phyloP scores from a whole-genome alignment of 2,329 filamentous ascomycete genomes.

The Calonectria crousiana region DNA sequence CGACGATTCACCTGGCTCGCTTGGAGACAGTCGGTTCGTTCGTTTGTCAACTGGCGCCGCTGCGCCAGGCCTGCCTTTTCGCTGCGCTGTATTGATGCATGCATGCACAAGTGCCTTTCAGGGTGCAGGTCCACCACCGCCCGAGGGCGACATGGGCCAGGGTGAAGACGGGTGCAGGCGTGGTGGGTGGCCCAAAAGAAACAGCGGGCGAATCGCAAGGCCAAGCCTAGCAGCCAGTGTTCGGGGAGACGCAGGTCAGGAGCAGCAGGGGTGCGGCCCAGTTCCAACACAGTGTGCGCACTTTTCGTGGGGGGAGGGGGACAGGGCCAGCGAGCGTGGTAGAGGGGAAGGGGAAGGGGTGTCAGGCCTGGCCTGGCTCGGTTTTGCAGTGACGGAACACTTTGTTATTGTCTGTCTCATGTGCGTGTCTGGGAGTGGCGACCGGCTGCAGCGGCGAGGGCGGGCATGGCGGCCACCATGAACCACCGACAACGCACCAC shows the following conservation, averaged over 20 bases:
- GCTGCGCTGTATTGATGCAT: slow-evolving; percentile 32
- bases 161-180: slow-evolving; percentile 25
- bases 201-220: slow-evolving; percentile 40
- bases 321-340: no score
- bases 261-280: slow-evolving; percentile 15
- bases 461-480: slow-evolving; percentile 27
- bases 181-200: slow-evolving; percentile 30
- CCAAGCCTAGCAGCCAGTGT: slow-evolving; percentile 31
- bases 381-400: background rate
- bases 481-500: slow-evolving; percentile 27
- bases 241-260: slow-evolving; percentile 28
- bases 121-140: slow-evolving; percentile 42
- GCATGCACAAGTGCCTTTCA: slow-evolving; percentile 40
- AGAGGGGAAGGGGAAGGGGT: background rate
- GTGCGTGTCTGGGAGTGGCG: slow-evolving; percentile 1
- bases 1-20: slow-evolving; percentile 22
- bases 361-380: background rate
- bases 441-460: slow-evolving; percentile 18
- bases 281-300: slow-evolving; percentile 22
- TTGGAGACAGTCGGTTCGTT: slow-evolving; percentile 27
- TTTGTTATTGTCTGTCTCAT: slow-evolving; percentile 13
- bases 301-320: background rate
- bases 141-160: slow-evolving; percentile 34
- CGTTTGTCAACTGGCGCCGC: slow-evolving; percentile 24
- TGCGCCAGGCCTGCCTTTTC: slow-evolving; percentile 5